Evolutionary conservation across 139 green algal species (phyloP), one percentile per base, ranked within the genome.

Genomic region (Chlorella sp.): DNA sequence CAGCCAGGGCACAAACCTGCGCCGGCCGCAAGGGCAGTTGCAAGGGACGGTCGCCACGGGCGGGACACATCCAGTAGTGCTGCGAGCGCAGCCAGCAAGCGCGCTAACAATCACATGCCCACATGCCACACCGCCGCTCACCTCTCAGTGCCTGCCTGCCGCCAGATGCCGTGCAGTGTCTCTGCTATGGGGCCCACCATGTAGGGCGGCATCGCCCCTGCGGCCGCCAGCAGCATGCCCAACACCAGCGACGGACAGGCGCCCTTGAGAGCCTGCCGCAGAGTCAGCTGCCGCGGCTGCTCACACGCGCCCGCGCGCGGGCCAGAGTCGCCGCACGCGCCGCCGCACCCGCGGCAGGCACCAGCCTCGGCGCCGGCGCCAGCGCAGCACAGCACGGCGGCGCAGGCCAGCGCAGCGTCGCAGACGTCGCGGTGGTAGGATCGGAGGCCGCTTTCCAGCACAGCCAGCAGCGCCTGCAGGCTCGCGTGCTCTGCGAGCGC

Each of bases 141-240:
- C 66, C 71, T 71, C 2, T 59, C 42, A 0, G 27, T 41, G 19
- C 86, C 83, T 11, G 77, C 78, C 7, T 72, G 75, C n/a, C 25
- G 48, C 83, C 86, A 90, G 8, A 70, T 68, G 29, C 60, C 43
- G 66, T 88, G 81, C 81, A 89, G 59, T 23, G 77, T 74, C 21
- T 56, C 78, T 3, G 76, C 73, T 15, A 90, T 64, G 0, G 64
- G 76, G 27, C 84, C 51, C 31, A 89, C 71, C 23, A 90, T 77
- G 68, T 88, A 85, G 1, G 86, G 76, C 3, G 83, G 86, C 83
- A 90, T 90, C 40, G 46, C 73, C 12, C 83, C 83, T 2, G 79
- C 42, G 2, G 81, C 86, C 36, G 80, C 83, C 45, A 83, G 36
- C 70, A 89, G 68, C 40, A 89, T 42, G 3, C 67, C 70, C 40